phyloP scores from a whole-genome alignment of 75 land plant genomes.

The Selaginella tamariscina region DNA sequence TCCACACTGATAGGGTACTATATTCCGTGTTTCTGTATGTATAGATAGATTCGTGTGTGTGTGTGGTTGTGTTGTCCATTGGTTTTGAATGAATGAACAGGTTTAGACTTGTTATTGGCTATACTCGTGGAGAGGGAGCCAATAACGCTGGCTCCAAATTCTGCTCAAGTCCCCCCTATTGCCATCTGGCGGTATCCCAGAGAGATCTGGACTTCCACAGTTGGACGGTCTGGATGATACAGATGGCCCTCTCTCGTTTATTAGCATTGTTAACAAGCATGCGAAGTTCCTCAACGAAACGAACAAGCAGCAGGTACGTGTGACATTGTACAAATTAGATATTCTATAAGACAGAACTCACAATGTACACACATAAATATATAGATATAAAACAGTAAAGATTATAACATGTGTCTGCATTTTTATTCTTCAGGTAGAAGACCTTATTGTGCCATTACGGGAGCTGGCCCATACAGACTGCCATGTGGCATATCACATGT shows the following conservation, averaged over 20 bases:
- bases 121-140: slow-evolving; percentile 85
- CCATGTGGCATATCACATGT: slow-evolving; percentile 95
- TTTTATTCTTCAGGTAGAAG: slow-evolving; percentile 53
- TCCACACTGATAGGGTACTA: too few relatives aligned
- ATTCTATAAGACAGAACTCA: neutral
- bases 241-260: slow-evolving; percentile 70
- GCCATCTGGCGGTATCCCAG: slow-evolving; percentile 47
- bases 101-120: slow-evolving; percentile 85
- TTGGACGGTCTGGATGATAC: slow-evolving; percentile 38
- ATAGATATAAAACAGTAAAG: too few relatives aligned
- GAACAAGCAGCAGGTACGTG: slow-evolving; percentile 80
- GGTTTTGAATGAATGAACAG: too few relatives aligned
- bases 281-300: slow-evolving; percentile 72
- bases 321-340: slow-evolving; percentile 1
- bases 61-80: too few relatives aligned
- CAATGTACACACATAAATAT: neutral
- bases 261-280: slow-evolving; percentile 64
- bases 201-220: slow-evolving; percentile 45
- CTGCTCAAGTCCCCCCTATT: slow-evolving; percentile 81
- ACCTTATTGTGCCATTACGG: slow-evolving; percentile 73
- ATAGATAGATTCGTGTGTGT: too few relatives aligned
- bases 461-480: slow-evolving; percentile 92
- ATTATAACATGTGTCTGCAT: too few relatives aligned
- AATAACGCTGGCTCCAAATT: slow-evolving; percentile 96
- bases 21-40: too few relatives aligned